These are phyloP conservation scores for Mimosa pudica DNA, from an alignment of 306 rosid species.

Conservation along the genomic window DNA sequence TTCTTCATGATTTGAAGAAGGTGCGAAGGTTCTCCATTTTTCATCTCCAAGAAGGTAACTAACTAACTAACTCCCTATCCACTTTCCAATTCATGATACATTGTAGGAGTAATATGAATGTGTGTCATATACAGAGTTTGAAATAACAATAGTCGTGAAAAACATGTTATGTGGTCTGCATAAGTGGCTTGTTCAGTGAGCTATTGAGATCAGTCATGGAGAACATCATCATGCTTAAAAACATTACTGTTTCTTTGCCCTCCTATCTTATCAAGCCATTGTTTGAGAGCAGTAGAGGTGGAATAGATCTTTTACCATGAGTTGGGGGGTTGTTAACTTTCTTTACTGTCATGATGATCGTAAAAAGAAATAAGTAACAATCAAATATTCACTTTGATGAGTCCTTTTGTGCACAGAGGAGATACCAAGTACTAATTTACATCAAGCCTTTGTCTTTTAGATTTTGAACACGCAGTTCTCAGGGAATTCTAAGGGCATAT, in stretches of 20 bases:
- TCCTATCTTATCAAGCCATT: background rate
- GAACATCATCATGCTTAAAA: background rate
- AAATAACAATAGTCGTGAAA: conserved; percentile 35
- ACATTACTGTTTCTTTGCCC: conserved; percentile 22
- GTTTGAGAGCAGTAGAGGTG: background rate
- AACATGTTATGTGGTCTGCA: conserved; percentile 23
- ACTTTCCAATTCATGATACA: background rate
- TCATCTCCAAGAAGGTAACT: too few relatives aligned
- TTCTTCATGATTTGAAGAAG: too few relatives aligned
- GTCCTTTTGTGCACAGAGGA: conserved; percentile 31
- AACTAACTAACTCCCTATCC: too few relatives aligned
- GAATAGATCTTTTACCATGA: background rate
- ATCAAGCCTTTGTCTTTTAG: conserved; percentile 27
- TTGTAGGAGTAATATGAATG: conserved; percentile 29
- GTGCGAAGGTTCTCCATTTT: too few relatives aligned
- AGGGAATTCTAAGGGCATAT: conserved; percentile 56
- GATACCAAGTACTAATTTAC: conserved; percentile 21
- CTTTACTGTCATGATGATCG: conserved; percentile 33
- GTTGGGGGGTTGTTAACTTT: conserved; percentile 21
- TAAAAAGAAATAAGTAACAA: conserved; percentile 32
- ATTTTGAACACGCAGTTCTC: conserved; percentile 35
- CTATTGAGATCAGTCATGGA: conserved; percentile 38
- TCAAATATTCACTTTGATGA: conserved; percentile 44
- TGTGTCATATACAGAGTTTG: conserved; percentile 41
- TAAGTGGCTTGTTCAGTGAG: background rate